phyloP scores from a whole-genome alignment of 2,329 filamentous ascomycete genomes.

The Diplodia corticola region DNA sequence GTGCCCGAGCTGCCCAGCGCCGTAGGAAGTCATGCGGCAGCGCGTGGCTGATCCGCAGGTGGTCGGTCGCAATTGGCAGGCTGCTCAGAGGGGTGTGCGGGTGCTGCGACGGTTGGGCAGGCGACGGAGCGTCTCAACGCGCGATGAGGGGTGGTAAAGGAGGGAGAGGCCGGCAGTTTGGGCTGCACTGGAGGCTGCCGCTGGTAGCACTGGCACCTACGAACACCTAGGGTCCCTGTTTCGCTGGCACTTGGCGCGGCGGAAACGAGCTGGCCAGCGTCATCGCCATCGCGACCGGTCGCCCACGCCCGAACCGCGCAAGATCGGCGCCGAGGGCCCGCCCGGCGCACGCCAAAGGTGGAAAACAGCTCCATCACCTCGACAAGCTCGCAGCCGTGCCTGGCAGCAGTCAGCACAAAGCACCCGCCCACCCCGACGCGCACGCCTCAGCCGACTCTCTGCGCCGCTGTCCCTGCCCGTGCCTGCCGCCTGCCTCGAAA shows the following conservation, averaged over 20 bases:
- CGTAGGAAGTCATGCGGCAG: constrained; percentile 18
- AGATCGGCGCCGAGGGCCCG: constrained; percentile 9
- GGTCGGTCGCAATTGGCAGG: constrained; percentile 15
- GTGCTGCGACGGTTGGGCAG: neutral
- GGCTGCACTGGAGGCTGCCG: constrained; percentile 15
- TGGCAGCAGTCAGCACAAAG: neutral
- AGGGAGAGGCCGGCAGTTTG: neutral
- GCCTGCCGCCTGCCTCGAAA: neutral
- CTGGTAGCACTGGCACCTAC: constrained; percentile 4
- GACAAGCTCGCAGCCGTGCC: neutral
- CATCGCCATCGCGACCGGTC: constrained; percentile 11
- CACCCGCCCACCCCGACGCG: neutral
- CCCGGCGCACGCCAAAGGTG: neutral
- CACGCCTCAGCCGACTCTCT: neutral
- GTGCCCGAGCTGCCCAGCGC: constrained; percentile 17
- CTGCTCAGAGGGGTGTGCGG: neutral
- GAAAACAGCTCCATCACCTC: neutral
- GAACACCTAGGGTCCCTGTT: constrained; percentile 8
- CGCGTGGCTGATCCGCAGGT: constrained; percentile 14
- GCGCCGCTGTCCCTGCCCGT: constrained; percentile 1
- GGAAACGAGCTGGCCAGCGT: constrained; percentile 16
- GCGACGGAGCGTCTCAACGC: constrained; percentile 16
- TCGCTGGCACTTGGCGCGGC: neutral
- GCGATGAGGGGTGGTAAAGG: constrained; percentile 16
- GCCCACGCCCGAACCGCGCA: constrained; percentile 7